Percentiles rank a stretch among this genome's conserved stretches.
phyloP scores from a whole-genome alignment of 2,329 filamentous ascomycete species.

The Calonectria ilicicola region DNA sequence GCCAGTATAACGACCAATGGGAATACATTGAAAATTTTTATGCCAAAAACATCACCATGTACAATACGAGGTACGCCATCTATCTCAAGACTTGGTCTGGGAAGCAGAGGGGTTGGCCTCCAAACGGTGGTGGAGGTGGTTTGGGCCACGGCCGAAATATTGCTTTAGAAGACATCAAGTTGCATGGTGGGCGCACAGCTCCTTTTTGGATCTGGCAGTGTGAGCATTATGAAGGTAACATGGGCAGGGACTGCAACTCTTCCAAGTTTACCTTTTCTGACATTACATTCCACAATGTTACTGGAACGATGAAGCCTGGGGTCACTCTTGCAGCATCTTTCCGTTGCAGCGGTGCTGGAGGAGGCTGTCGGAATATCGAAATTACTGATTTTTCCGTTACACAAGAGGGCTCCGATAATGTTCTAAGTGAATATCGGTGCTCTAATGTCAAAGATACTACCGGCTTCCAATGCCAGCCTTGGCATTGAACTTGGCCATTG shows the following conservation, averaged over 20 bases:
- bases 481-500: not conserved
- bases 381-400: not conserved
- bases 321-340: not conserved
- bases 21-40: conserved; percentile 64
- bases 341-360: not conserved
- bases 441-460: not conserved
- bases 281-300: not conserved
- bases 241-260: conserved; percentile 1
- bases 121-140: conserved; percentile 70
- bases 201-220: conserved; percentile 12
- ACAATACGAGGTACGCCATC: conserved; percentile 60
- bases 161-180: not conserved
- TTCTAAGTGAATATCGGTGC: not conserved
- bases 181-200: not conserved
- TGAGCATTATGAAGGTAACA: not conserved
- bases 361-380: not conserved
- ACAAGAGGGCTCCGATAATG: not conserved
- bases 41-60: conserved; percentile 59
- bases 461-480: not conserved
- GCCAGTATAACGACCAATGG: conserved; percentile 61
- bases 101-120: conserved; percentile 50
- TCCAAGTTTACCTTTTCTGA: conserved; percentile 7
- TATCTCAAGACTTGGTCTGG: conserved; percentile 72
- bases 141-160: conserved; percentile 7
- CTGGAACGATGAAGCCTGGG: not conserved